Evolutionary conservation across 2,329 filamentous ascomycete species (phyloP).

Genomic region (Zarea fungicola): DNA sequence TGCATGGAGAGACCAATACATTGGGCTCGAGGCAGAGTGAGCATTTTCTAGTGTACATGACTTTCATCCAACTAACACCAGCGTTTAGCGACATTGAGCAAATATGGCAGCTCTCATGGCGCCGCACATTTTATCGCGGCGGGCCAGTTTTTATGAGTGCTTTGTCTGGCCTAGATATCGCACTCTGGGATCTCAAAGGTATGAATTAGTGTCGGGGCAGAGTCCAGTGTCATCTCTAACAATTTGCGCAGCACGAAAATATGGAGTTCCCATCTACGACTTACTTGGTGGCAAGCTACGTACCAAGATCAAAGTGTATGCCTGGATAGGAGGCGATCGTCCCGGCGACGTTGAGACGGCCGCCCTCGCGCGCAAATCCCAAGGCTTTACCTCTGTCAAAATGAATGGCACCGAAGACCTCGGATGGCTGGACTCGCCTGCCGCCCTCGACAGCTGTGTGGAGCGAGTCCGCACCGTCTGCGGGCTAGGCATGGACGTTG

Average conservation of each 20-base stretch:
- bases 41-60: slow-evolving; percentile 15
- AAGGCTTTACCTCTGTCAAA: slow-evolving; percentile 64
- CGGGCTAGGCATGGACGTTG: slow-evolving; percentile 63
- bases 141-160: slow-evolving; percentile 79
- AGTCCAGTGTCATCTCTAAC: too few species aligned
- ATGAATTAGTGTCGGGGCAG: background rate
- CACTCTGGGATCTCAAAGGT: slow-evolving; percentile 71
- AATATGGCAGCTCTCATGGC: slow-evolving; percentile 71
- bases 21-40: slow-evolving; percentile 67
- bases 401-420: slow-evolving; percentile 78
- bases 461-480: slow-evolving; percentile 66
- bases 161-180: slow-evolving; percentile 71
- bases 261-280: slow-evolving; percentile 64
- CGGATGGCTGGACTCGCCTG: slow-evolving; percentile 70
- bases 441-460: slow-evolving; percentile 56
- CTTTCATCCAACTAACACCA: background rate
- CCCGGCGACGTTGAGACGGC: slow-evolving; percentile 60
- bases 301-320: slow-evolving; percentile 65
- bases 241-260: slow-evolving; percentile 31
- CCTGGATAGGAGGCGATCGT: slow-evolving; percentile 73
- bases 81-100: slow-evolving; percentile 68
- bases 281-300: slow-evolving; percentile 71
- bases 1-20: slow-evolving; percentile 56
- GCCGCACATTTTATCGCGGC: slow-evolving; percentile 69
- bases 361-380: slow-evolving; percentile 52